A percentile compares a stretch with the other conserved stretches of the same genome.
Evolutionary conservation across 257 asterid genomes (phyloP).

Genomic region (Thymus mandschuricus): DNA sequence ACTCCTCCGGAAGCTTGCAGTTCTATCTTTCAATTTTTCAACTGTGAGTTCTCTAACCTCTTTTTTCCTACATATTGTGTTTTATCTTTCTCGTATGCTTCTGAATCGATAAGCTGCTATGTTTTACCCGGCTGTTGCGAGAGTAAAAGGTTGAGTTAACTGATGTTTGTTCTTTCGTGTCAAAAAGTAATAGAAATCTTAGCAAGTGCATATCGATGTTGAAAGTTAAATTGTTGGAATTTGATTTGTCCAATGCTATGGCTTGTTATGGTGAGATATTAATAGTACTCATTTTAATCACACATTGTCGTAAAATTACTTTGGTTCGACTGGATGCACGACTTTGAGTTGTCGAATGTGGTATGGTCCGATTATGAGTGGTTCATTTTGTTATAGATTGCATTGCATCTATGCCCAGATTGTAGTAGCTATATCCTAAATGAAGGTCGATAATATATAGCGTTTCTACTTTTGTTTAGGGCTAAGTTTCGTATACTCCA

Average conservation of each 20-base stretch:
- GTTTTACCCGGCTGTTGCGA: not conserved
- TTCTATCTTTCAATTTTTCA: conserved; percentile 70
- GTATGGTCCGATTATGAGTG: not conserved
- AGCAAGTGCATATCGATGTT: not conserved
- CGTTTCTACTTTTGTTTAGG: not conserved
- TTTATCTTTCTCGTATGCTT: not conserved
- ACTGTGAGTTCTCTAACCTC: conserved; percentile 59
- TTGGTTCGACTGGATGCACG: conserved; percentile 5
- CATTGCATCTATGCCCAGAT: not conserved
- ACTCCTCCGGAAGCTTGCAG: conserved; percentile 75
- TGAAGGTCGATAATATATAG: not conserved
- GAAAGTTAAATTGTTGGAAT: not conserved
- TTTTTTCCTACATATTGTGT: conserved; percentile 5
- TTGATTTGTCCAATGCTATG: not conserved
- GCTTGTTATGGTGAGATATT: not conserved
- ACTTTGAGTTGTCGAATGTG: not conserved
- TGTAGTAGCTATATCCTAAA: not conserved
- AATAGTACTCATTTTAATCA: not conserved
- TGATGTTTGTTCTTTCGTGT: not conserved
- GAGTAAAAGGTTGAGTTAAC: conserved; percentile 3
- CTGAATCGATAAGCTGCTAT: conserved; percentile 17
- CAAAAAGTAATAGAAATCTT: not conserved
- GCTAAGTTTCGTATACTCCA: not conserved
- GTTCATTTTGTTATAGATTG: not conserved
- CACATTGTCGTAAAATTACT: not conserved